Evolutionary conservation across 2,329 filamentous ascomycete genomes (phyloP).

Genomic region (Rhinocladiella mackenziei): DNA sequence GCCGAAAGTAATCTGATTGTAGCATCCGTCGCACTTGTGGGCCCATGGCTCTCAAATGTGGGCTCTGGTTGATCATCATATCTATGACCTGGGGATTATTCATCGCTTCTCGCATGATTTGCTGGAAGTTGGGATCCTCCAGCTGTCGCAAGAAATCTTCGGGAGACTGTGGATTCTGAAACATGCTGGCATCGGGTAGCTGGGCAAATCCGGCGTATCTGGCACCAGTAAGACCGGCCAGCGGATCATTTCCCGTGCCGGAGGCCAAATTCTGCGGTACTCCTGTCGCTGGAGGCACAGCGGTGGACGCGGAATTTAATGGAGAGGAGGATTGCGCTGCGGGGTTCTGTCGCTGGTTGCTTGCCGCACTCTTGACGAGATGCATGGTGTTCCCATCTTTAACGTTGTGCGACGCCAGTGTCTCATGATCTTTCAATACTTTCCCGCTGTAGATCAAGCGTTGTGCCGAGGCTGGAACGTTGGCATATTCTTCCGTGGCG

Average conservation of each 20-base stretch:
- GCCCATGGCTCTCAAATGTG: slow-evolving; percentile 67
- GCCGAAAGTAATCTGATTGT: slow-evolving; percentile 79
- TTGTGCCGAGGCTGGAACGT: slow-evolving; percentile 82
- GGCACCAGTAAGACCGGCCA: slow-evolving; percentile 86
- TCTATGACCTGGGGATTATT: slow-evolving; percentile 93
- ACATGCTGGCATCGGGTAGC: slow-evolving; percentile 79
- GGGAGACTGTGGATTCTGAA: slow-evolving; percentile 83
- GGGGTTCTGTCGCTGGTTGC: slow-evolving; percentile 64
- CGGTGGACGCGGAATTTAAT: slow-evolving; percentile 31
- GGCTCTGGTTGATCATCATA: slow-evolving; percentile 89
- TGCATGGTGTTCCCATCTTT: slow-evolving; percentile 95
- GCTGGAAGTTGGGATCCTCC: slow-evolving; percentile 78
- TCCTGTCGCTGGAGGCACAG: slow-evolving; percentile 31
- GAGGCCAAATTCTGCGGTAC: slow-evolving; percentile 48
- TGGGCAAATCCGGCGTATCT: slow-evolving; percentile 89
- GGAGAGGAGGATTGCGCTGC: slow-evolving; percentile 47
- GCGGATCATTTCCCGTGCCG: slow-evolving; percentile 71
- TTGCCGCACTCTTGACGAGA: slow-evolving; percentile 91
- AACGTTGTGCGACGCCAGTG: slow-evolving; percentile 82
- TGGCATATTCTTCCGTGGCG: slow-evolving; percentile 72
- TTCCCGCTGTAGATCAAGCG: slow-evolving; percentile 96
- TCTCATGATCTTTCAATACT: slow-evolving; percentile 92
- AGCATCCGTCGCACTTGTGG: slow-evolving; percentile 79
- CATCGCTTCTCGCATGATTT: slow-evolving; percentile 88
- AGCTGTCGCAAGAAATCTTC: slow-evolving; percentile 82